Evolutionary conservation across 192 early-diverging fungal species (phyloP).

Genomic region (Tieghemiomyces parasiticus): DNA sequence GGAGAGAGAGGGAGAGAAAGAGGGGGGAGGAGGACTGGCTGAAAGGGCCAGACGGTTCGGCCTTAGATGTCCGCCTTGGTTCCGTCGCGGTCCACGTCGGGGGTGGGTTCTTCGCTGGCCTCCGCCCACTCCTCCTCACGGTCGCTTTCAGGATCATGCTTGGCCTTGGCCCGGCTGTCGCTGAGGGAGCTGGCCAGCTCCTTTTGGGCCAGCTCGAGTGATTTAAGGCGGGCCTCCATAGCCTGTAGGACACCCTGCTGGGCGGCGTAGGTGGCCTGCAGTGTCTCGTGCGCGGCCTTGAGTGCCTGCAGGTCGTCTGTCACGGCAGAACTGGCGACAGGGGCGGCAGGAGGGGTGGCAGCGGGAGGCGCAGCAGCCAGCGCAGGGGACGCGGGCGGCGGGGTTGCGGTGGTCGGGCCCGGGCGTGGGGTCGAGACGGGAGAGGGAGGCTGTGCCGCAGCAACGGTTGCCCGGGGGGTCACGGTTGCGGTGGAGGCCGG

Average conservation of each 20-base stretch:
- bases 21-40: background rate
- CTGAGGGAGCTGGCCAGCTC: too few relatives aligned
- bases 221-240: background rate
- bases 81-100: background rate
- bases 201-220: slow-evolving; percentile 3
- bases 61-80: background rate
- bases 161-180: too few relatives aligned
- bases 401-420: slow-evolving; percentile 1
- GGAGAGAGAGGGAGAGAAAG: background rate
- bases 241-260: background rate
- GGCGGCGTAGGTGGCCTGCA: background rate
- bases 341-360: background rate
- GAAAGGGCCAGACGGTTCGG: background rate
- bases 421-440: background rate
- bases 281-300: background rate
- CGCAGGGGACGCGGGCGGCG: background rate
- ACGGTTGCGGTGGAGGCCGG: slow-evolving; percentile 3
- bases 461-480: background rate
- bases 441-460: background rate
- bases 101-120: background rate
- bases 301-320: background rate
- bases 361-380: slow-evolving; percentile 11
- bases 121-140: background rate
- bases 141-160: background rate
- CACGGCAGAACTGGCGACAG: background rate